Base-by-base conservation (phyloP, 495 filamentous ascomycete species). In the Trichoderma gamsii region DNA sequence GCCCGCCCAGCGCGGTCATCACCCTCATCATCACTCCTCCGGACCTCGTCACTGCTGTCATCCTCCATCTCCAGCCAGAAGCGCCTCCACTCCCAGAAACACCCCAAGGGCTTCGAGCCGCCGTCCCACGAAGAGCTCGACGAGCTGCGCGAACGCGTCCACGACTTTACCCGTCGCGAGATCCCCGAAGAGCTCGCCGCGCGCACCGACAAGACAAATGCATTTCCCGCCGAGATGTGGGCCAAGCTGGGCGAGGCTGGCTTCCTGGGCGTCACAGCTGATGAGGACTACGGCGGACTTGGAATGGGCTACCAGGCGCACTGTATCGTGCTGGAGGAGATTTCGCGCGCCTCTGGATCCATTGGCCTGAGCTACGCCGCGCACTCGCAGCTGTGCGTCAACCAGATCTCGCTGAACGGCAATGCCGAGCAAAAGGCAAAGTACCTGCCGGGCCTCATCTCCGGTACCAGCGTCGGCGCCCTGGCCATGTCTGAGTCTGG, bases 271-370 rank as follows among this genome's bases (percentile, higher is more conserved):
- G 89, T 97, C 71, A 99, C 95, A 0, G 96, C 92, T 16, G 92
- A 97, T 76, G 94, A 97, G 76, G 89, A 93, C 52, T 93, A 94
- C 66, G 96, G 95, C 51, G 95, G 95, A 4, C 77, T 98, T 66
- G 91, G 84, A 4, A 88, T 98, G 86, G 95, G 95, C 46, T 99
- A 99, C 79, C 96, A 99, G 77, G 96, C 96, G 38, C 95, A 99
- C 74, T 97, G 93, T 76, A 81, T 96, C 5, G 92, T 97, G 12
- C 93, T 99, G 90, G 95, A 99, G 76, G 95, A 98, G 80, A 73
- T 88, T 64, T 85, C 83, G 11, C 78, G 83, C 18, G 81, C 80
- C 64, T 81, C 78, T 82, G 93, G 93, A 51, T 95, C 91, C 71
- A 94, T 99, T 70, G 95, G 88, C 8, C 86, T 99, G 8, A 82